Percentiles rank a stretch among this genome's conserved stretches.
phyloP scores from a whole-genome alignment of 2,329 filamentous ascomycete species.

The Xylaria sp. region DNA sequence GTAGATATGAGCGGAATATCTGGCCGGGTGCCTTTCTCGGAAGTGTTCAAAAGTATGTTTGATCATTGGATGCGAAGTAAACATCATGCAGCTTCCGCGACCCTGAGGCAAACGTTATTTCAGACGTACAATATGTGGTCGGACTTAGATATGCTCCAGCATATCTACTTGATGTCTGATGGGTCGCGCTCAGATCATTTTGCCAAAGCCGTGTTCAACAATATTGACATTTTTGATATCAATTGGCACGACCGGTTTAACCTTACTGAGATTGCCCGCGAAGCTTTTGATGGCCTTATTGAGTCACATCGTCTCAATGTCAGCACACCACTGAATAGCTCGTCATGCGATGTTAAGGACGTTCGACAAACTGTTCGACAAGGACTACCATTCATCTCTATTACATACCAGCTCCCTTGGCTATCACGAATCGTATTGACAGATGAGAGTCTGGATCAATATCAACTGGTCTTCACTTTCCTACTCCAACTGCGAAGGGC shows the following conservation, averaged over 20 bases:
- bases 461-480: constrained; percentile 79
- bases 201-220: constrained; percentile 76
- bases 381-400: constrained; percentile 69
- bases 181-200: constrained; percentile 75
- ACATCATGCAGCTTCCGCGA: constrained; percentile 74
- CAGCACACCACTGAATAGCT: constrained; percentile 57
- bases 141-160: constrained; percentile 73
- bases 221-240: constrained; percentile 70
- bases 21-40: constrained; percentile 74
- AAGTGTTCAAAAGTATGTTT: constrained; percentile 78
- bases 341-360: constrained; percentile 57
- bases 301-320: constrained; percentile 73
- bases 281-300: constrained; percentile 70
- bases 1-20: constrained; percentile 66
- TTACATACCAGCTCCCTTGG: constrained; percentile 76
- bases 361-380: constrained; percentile 69
- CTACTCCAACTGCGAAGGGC: constrained; percentile 82
- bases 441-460: constrained; percentile 70
- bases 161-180: constrained; percentile 81
- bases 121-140: constrained; percentile 73
- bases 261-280: constrained; percentile 80
- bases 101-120: constrained; percentile 74
- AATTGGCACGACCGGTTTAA: constrained; percentile 85
- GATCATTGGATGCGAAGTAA: constrained; percentile 81
- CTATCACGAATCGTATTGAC: constrained; percentile 78